Evolutionary conservation across 129 eudicot species (phyloP).

Genomic region (Smallanthus sonchifolius): DNA sequence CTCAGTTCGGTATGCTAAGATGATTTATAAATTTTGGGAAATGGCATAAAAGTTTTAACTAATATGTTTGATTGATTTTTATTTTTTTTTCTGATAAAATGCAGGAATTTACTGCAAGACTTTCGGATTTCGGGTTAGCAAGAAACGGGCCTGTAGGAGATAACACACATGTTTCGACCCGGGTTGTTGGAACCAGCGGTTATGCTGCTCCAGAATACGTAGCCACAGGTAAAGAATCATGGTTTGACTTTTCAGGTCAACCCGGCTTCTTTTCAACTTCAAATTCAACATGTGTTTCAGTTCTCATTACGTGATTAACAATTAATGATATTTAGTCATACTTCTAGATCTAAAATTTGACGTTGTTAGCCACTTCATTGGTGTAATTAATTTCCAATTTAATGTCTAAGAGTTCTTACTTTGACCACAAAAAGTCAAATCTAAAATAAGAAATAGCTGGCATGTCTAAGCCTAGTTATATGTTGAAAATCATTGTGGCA

Average conservation of each 20-base stretch:
- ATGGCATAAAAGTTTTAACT: neutral
- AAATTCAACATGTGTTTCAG: neutral
- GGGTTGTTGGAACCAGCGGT: conserved; percentile 68
- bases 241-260: conserved; percentile 30
- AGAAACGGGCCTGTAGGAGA: conserved; percentile 71
- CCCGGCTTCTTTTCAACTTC: neutral
- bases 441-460: neutral
- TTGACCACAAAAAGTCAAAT: conserved; percentile 13
- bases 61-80: neutral
- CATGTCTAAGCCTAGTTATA: neutral
- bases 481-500: neutral
- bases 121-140: conserved; percentile 70
- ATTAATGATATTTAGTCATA: neutral
- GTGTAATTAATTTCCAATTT: neutral
- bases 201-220: conserved; percentile 82
- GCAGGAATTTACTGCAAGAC: conserved; percentile 60
- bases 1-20: conserved; percentile 51
- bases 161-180: conserved; percentile 75
- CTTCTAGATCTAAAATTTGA: neutral
- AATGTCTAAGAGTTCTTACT: neutral
- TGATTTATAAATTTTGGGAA: neutral
- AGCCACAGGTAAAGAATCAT: conserved; percentile 44
- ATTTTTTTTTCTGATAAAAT: neutral
- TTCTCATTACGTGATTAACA: neutral
- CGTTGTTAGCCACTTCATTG: neutral